Evolutionary conservation across 305 asterid species (phyloP).

Genomic region (Fraxinus angustifolia): DNA sequence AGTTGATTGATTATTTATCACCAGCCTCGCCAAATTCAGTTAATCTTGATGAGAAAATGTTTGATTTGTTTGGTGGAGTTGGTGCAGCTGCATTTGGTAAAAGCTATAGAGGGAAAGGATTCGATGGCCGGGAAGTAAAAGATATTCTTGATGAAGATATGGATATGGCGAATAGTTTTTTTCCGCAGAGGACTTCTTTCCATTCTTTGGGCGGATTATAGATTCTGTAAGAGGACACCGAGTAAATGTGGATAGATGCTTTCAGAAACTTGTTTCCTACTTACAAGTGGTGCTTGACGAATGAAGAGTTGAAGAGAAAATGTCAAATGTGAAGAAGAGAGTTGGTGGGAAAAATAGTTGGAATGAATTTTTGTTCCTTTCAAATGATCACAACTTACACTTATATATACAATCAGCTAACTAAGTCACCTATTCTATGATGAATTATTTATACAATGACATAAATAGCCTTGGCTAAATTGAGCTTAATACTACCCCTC

Average conservation of each 20-base stretch:
- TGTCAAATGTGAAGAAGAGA: no score
- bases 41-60: slow-evolving; percentile 26
- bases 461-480: no score
- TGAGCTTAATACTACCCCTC: no score
- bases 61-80: slow-evolving; percentile 13
- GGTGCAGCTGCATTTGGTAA: slow-evolving; percentile 25
- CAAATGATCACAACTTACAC: no score
- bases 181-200: slow-evolving; percentile 28
- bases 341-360: no score
- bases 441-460: no score
- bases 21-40: not conserved
- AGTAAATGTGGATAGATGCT: slow-evolving; percentile 14
- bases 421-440: no score
- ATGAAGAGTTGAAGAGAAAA: no score
- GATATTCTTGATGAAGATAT: slow-evolving; percentile 18
- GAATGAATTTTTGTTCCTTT: no score
- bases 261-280: slow-evolving; percentile 19
- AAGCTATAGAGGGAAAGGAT: slow-evolving; percentile 12
- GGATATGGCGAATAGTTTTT: slow-evolving; percentile 7
- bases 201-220: slow-evolving; percentile 23
- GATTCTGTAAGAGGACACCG: slow-evolving; percentile 23
- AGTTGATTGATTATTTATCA: slow-evolving; percentile 18
- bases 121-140: slow-evolving; percentile 17
- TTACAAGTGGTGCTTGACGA: not conserved
- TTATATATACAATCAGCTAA: no score